A percentile compares a stretch with the other conserved stretches of the same genome.
phyloP scores from a whole-genome alignment of 371 early-diverging fungal species.

The Mycotypha africana region DNA sequence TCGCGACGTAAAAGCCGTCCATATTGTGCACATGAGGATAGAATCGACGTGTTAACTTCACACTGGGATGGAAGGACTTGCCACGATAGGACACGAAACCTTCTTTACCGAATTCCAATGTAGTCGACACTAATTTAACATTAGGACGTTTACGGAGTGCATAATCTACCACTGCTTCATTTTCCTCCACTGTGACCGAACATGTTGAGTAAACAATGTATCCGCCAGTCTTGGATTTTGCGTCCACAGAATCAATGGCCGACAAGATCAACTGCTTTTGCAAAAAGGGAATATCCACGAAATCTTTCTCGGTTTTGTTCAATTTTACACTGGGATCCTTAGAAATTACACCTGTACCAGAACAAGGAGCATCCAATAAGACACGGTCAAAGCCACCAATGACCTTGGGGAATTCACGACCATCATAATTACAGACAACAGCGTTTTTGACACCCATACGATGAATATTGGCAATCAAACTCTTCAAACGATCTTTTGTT shows the following conservation, averaged over 20 bases:
- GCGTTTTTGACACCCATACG: slow-evolving; percentile 94
- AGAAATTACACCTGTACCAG: slow-evolving; percentile 98
- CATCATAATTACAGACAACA: slow-evolving; percentile 97
- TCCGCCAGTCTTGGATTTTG: slow-evolving; percentile 89
- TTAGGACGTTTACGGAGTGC: slow-evolving; percentile 92
- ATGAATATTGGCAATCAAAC: slow-evolving; percentile 92
- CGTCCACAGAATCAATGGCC: slow-evolving; percentile 98
- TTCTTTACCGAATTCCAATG: slow-evolving; percentile 89
- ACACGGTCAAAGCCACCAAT: slow-evolving; percentile 98
- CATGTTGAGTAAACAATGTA: slow-evolving; percentile 99
- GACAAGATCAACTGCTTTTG: slow-evolving; percentile 96
- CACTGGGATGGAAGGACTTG: slow-evolving; percentile 80
- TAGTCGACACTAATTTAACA: slow-evolving; percentile 87
- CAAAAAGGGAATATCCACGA: slow-evolving; percentile 82
- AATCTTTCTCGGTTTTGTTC: slow-evolving; percentile 91
- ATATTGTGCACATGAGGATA: slow-evolving; percentile 99
- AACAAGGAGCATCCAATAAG: slow-evolving; percentile 98
- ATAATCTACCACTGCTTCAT: slow-evolving; percentile 98
- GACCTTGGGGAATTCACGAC: slow-evolving; percentile 90
- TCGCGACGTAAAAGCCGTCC: slow-evolving; percentile 99
- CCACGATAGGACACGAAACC: slow-evolving; percentile 88
- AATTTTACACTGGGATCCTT: slow-evolving; percentile 97
- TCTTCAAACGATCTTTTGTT: slow-evolving; percentile 89
- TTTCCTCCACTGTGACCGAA: slow-evolving; percentile 98
- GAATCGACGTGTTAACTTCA: slow-evolving; percentile 87